These are phyloP conservation scores for Pisolithus sp. DNA, from an alignment of 768 basidiomycete species.

Conservation along the genomic window DNA sequence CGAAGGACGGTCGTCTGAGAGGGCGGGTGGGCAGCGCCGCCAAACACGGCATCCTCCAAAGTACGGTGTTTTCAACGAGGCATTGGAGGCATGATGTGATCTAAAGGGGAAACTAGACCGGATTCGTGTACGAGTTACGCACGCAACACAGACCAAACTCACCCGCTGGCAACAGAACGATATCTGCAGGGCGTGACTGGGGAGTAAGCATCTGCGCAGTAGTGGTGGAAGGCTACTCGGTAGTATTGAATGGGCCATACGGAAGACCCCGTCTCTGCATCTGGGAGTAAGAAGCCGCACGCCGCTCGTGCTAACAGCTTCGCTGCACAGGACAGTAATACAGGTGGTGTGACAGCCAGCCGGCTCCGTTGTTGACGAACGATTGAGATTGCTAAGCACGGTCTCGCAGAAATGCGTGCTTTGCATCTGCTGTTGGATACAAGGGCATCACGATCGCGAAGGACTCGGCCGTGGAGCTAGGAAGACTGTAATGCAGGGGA, in stretches of 20 bases:
- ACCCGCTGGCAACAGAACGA: not conserved
- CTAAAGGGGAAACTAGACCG: slow-evolving; percentile 8
- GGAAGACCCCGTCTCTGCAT: slow-evolving; percentile 1
- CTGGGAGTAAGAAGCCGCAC: not conserved
- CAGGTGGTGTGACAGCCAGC: slow-evolving; percentile 6
- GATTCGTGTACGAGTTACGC: slow-evolving; percentile 2
- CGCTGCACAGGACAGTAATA: slow-evolving; percentile 1
- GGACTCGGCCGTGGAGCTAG: no score
- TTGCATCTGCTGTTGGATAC: no score
- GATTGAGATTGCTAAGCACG: no score
- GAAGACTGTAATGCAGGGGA: no score
- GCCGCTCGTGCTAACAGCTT: not conserved
- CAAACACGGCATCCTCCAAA: slow-evolving; percentile 6
- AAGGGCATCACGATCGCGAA: no score
- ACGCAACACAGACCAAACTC: not conserved
- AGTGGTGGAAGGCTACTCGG: slow-evolving; percentile 2
- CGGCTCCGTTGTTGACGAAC: slow-evolving; percentile 14
- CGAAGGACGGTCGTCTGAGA: not conserved
- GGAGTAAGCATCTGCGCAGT: slow-evolving; percentile 1
- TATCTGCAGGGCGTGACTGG: not conserved
- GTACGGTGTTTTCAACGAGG: slow-evolving; percentile 12
- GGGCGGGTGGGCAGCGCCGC: slow-evolving; percentile 13
- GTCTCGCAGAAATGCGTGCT: no score
- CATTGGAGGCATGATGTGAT: slow-evolving; percentile 3
- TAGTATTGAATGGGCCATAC: not conserved